Conservation (phyloP, 1,139 yeast genomes). For the Spathaspora sp. region DNA sequence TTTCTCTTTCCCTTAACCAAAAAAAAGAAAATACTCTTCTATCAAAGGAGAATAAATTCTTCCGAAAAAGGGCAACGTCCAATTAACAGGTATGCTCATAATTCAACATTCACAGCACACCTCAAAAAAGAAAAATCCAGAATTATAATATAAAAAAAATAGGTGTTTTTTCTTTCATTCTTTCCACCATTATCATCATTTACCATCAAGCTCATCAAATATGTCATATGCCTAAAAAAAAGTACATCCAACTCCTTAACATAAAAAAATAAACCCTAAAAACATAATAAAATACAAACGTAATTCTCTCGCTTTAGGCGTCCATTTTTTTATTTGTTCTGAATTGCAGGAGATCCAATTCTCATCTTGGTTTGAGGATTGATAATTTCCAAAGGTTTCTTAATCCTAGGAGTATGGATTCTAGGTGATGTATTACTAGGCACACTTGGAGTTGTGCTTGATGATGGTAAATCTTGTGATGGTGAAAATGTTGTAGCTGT, state of each 20-base stretch:
- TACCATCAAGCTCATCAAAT: conserved; percentile 1
- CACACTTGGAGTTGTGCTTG: conserved; percentile 12
- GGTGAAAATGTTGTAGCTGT: conserved; percentile 60
- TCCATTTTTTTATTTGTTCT: conserved; percentile 14
- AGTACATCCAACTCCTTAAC: conserved; percentile 2
- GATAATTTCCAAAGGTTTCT: conserved; percentile 70
- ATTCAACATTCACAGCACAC: conserved; percentile 1
- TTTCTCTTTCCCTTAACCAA: neutral
- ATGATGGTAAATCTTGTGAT: conserved; percentile 14
- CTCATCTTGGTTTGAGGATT: conserved; percentile 76
- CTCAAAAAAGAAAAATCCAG: neutral
- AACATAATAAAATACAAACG: neutral
- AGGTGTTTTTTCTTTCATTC: neutral
- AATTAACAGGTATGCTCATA: neutral
- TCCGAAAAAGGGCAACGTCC: neutral
- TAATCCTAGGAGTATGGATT: conserved; percentile 55
- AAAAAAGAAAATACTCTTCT: conserved; percentile 3
- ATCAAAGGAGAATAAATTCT: conserved; percentile 2
- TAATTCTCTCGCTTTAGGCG: neutral
- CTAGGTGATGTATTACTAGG: conserved; percentile 29
- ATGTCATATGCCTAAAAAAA: neutral
- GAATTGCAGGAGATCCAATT: conserved; percentile 53
- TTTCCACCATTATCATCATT: neutral
- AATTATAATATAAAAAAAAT: conserved; percentile 1
- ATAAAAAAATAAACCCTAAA: conserved; percentile 3